Base-by-base conservation (phyloP, 257 asterid species). In the Linderniella brevidens region DNA sequence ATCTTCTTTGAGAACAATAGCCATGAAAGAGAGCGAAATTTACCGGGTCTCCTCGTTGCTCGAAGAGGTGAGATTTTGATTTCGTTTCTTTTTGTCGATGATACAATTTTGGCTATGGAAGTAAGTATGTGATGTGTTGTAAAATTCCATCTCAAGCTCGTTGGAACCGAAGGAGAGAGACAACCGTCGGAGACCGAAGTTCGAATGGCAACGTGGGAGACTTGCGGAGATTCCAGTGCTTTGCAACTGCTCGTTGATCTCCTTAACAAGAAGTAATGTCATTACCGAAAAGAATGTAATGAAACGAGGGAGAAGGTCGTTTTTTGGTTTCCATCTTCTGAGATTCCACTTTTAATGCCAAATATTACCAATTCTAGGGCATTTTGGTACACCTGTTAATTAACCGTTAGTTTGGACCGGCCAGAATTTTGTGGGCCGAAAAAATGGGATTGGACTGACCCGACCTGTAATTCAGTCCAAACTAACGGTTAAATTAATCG, bases 211-310 rank as follows among this genome's bases (percentile, higher is more conserved):
- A 44, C 78, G 65, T 80, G 95, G 98, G 98, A 88, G 70, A 80
- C 75, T 46, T 84, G 98, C 41, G 94, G 98, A 40, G 93, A 84
- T 74, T 80, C 92, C 11, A 74, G 85, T 29, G 98, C 92, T 9
- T 41, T 88, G 17, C 96, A 84, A 65, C 63, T 88, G 53, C 92
- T 88, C 8, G 92, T 81, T 52, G 96, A 88, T 69, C 93, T 78
- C 65, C 92, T 84, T 63, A 74, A 69, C 72, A 58, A 64, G 69
- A 78, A 75, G 98, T 88, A 79, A 71, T 58, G 62, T 57, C 53
- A n/a, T n/a, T n/a, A n/a, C n/a, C n/a, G n/a, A n/a, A n/a, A n/a
- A n/a, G n/a, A n/a, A n/a, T n/a, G n/a, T n/a, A n/a, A n/a, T n/a
- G n/a, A n/a, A n/a, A n/a, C n/a, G n/a, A n/a, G n/a, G n/a, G n/a